phyloP scores from a whole-genome alignment of 2,329 filamentous ascomycete species.

The Gnomoniopsis smithogilvyi region DNA sequence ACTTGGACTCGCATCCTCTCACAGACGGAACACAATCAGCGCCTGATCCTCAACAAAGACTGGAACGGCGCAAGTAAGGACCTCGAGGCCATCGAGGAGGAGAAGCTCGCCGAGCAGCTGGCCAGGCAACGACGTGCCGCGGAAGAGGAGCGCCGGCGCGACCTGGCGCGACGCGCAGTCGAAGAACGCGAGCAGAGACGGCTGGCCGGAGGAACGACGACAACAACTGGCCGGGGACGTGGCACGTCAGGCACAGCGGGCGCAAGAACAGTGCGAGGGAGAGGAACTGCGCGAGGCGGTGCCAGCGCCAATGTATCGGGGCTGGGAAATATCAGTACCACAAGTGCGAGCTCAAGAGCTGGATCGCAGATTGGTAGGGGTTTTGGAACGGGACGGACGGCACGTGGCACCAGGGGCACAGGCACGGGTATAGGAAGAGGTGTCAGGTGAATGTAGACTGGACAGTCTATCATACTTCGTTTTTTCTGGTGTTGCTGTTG shows the following conservation, averaged over 20 bases:
- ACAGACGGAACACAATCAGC: conserved; percentile 96
- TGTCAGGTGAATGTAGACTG: conserved; percentile 11
- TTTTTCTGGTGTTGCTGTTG: conserved; percentile 4
- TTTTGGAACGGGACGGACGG: conserved; percentile 29
- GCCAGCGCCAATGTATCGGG: conserved; percentile 9
- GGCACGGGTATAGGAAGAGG: conserved; percentile 47
- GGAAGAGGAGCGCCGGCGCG: conserved; percentile 75
- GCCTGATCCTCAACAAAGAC: conserved; percentile 79
- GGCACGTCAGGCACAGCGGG: conserved; percentile 14
- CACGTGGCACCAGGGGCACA: conserved; percentile 49
- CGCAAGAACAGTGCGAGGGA: conserved; percentile 19
- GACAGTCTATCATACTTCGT: background rate
- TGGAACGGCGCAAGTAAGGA: conserved; percentile 92
- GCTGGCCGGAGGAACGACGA: conserved; percentile 27
- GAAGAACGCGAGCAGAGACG: conserved; percentile 58
- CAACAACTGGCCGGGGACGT: conserved; percentile 11
- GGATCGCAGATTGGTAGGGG: conserved; percentile 44
- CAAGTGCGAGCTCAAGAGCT: conserved; percentile 30
- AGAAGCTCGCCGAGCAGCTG: conserved; percentile 69
- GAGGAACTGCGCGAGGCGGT: conserved; percentile 13
- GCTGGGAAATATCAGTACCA: conserved; percentile 24
- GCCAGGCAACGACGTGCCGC: conserved; percentile 72
- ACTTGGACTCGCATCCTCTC: conserved; percentile 96
- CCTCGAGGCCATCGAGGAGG: conserved; percentile 79
- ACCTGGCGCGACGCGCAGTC: conserved; percentile 62